A percentile compares a stretch with the other conserved stretches of the same genome.
Conservation (phyloP, 192 early-diverging fungal genomes). For the Linnemannia exigua region DNA sequence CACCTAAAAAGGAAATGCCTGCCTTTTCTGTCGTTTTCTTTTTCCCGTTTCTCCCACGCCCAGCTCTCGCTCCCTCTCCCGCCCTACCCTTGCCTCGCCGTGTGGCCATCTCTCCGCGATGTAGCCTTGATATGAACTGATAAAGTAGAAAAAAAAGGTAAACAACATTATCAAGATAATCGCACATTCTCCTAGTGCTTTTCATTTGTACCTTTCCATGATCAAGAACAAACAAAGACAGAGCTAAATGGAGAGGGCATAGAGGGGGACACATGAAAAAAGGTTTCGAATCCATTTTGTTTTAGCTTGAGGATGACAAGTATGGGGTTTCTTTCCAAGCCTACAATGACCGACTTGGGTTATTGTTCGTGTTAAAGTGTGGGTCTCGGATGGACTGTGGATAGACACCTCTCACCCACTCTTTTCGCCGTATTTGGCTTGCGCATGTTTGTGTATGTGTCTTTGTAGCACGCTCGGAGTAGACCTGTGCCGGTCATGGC, state of each 20-base stretch:
- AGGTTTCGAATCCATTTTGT: neutral
- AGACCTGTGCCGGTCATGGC: neutral
- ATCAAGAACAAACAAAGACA: constrained; percentile 3
- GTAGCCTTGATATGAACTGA: neutral
- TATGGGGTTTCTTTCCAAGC: neutral
- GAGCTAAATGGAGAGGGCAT: neutral
- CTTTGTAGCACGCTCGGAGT: neutral
- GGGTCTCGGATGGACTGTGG: neutral
- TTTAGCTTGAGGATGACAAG: no score
- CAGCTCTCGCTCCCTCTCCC: neutral
- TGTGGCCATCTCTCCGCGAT: neutral
- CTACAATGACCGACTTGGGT: neutral
- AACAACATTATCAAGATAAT: neutral
- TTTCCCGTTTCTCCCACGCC: neutral
- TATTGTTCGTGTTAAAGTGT: neutral
- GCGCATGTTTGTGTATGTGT: neutral
- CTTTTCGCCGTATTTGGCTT: no score
- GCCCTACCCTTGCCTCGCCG: neutral
- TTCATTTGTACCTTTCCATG: neutral
- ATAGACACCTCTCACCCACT: neutral
- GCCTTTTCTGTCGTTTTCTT: neutral
- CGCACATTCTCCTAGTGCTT: neutral
- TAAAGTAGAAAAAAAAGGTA: neutral
- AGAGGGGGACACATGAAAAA: neutral
- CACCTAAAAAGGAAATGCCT: neutral